Evolutionary conservation across 257 asterid genomes (phyloP).

Genomic region (Solanum stenotomum): DNA sequence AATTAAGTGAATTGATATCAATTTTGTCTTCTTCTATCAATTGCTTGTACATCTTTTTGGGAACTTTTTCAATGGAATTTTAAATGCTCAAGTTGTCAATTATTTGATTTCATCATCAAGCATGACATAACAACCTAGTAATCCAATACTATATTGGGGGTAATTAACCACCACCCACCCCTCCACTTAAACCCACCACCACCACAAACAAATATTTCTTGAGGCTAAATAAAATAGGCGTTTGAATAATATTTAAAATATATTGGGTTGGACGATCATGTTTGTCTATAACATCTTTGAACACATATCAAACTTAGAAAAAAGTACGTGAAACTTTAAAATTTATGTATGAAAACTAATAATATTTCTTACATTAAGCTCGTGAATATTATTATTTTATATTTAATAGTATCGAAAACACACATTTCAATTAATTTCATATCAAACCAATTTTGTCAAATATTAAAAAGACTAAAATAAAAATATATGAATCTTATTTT

Average conservation of each 20-base stretch:
- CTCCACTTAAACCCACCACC: neutral
- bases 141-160: neutral
- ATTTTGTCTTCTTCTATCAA: neutral
- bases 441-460: neutral
- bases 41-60: neutral
- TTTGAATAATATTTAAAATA: neutral
- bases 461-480: neutral
- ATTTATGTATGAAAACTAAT: neutral
- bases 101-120: neutral
- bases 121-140: neutral
- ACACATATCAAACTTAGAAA: too few species aligned
- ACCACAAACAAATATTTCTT: neutral
- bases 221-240: neutral
- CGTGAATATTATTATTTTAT: neutral
- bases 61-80: neutral
- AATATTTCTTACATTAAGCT: neutral
- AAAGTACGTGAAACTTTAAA: too few species aligned
- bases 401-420: neutral
- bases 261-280: neutral
- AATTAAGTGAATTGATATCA: neutral
- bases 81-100: neutral
- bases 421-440: neutral
- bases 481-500: neutral
- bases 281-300: too few species aligned
- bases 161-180: neutral